Evolutionary conservation across 2,329 filamentous ascomycete genomes (phyloP), one percentile per base, ranked within the genome.

Genomic region (Epichloe gansuensis): DNA sequence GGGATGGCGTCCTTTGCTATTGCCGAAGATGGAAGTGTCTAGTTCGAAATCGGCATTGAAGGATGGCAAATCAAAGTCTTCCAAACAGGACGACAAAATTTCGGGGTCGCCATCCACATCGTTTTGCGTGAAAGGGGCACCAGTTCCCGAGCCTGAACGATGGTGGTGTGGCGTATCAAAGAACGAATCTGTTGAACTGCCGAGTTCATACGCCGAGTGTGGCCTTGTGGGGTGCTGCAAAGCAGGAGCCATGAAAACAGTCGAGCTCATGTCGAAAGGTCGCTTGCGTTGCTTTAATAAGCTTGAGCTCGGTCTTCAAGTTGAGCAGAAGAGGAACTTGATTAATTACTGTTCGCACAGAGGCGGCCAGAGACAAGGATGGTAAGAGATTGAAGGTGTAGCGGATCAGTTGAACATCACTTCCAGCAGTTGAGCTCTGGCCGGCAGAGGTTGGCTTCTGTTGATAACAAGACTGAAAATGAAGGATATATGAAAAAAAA

Each of bases 11-110:
- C 12, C 35, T 23, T 51, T 45, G 49, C 47, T 48, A 43, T 67
- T 64, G 57, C 74, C 61, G 45, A 67, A 71, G 31, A 77, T 63
- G 17, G 69, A 71, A 4, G 72, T 71, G 58, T 77, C 72, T 60
- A 80, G 68, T 43, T 75, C 67, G 57, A 72, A 67, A 57, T 71
- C 71, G 59, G 75, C 69, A 56, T 78, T 73, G 63, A 81, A 75
- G 0, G 74, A 73, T 39, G 76, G 73, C 37, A 81, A 65, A 54
- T 78, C 75, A 62, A 79, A 78, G 54, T 66, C 62, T 13, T 73
- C 66, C 23, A 72, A 61, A 52, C 39, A 48, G 41, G 55, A n/a
- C 28, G 39, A 34, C 7, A 48, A n/a, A 4, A 13, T 4, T 35
- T 50, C 34, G 1, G 48, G 31, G 42, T 47, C 39, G 28, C 12